Base-by-base conservation (phyloP, 257 asterid species). In the Solanum medicagineum region DNA sequence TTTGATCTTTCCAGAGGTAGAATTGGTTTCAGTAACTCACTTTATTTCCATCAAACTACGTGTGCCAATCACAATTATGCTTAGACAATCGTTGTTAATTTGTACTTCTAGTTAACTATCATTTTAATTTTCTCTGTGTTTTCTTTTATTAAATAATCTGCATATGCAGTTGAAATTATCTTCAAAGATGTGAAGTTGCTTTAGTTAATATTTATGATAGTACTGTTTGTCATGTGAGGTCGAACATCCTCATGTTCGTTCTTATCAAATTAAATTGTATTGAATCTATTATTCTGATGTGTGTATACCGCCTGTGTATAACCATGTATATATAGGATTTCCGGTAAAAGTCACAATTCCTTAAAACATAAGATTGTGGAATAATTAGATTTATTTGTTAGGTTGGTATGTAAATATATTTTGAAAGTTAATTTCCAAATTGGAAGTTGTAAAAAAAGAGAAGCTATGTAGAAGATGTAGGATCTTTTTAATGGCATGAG, bases 21-120 rank as follows among this genome's bases (percentile, higher is more conserved):
- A 77, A 77, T 77, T 8, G 83, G 63, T 26, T 77, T 77, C 11
- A 51, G 87, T 84, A 88, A 92, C 7, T 87, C 92, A 0, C 87
- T 93, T 53, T 74, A 60, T 29, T 85, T 45, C 8, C 87, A 47
- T 53, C 88, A 86, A 81, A 90, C 92, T 7, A 85, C 88, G 1
- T 91, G 94, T 81, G 68, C 90, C 66, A 88, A 84, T 51, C 83
- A 77, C 22, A 77, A 77, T 11, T 77, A 77, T 53, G 65, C 63
- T 26, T 77, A 77, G 26, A 77, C 0, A 49, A 24, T 77, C 6
- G 26, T 15, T 24, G 24, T 36, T 36, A 36, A 36, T 49, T 15
- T 77, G 45, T 15, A 15, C 32, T 22, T 8, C 16, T 75, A 2
- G 24, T 15, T 22, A 1, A 5, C 42, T 74, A 42, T 74, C 5